Evolutionary conservation across 495 filamentous ascomycete genomes (phyloP), one percentile per base, ranked within the genome.

Genomic region (Penicillium mononematosum): DNA sequence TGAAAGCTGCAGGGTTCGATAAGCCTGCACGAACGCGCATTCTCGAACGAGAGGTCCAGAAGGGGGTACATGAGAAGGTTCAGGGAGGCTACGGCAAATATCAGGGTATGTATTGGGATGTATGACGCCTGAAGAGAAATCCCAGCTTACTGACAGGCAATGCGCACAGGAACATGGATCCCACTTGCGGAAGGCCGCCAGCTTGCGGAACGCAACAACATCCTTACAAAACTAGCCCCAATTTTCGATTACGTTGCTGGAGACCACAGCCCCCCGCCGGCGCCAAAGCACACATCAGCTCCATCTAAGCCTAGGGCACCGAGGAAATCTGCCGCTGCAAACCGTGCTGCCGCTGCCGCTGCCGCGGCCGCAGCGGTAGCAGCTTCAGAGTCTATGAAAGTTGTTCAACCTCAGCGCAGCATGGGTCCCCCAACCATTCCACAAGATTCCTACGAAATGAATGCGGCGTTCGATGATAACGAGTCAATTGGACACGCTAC

Each of bases 11-110:
- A 46, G 86, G 85, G 41, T 88, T 84, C 61, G 88, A 91, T 63
- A 98, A 98, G 74, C 93, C 94, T 7, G 89, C 92, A 12, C 81
- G 94, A 63, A 98, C 94, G 29, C 79, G 94, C 57, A 96, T 98
- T 54, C 83, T 98, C 16, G 94, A 98, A 76, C 83, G 95, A 46
- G 95, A 98, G 61, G 93, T 98, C 1, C 94, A 98, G 69, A 96
- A 96, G 70, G 93, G 92, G 10, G 79, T 86, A 9, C 94, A 98
- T 73, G 93, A 98, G 73, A 98, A 98, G 74, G 89, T 98, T 3
- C 94, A 98, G 66, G 94, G 94, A 58, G 94, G 94, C 22, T 98
- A 98, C 72, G 94, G 94, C 52, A 98, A 98, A 83, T 98, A 97
- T 63, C 94, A 98, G 77, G 92, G 92, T 90, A 61, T 39, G 52